Conservation (phyloP, 1,139 yeast genomes). For the Nematodospora anomalae region DNA sequence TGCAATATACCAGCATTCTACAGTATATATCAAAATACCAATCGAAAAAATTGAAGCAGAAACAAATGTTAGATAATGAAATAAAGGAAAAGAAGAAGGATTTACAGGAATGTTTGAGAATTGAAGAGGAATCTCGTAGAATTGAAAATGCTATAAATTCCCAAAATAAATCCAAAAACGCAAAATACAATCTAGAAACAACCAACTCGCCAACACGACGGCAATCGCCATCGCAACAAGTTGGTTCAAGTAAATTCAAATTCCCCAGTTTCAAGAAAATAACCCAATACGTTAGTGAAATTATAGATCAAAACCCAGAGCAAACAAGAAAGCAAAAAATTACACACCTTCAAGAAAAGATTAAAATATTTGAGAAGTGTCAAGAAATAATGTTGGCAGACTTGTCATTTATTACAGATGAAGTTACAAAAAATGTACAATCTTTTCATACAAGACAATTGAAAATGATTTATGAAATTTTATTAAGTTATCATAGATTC, state of each 20-base stretch:
- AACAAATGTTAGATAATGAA: constrained; percentile 56
- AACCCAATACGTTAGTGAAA: constrained; percentile 64
- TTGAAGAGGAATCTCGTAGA: constrained; percentile 41
- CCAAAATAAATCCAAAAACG: constrained; percentile 27
- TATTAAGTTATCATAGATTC: constrained; percentile 54
- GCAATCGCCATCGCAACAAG: constrained; percentile 3
- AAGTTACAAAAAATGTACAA: constrained; percentile 49
- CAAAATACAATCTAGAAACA: constrained; percentile 28
- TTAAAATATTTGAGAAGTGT: constrained; percentile 56
- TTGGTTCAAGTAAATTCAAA: constrained; percentile 20
- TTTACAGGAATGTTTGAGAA: constrained; percentile 38
- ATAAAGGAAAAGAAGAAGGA: constrained; percentile 47
- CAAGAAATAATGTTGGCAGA: constrained; percentile 59
- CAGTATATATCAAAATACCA: constrained; percentile 70
- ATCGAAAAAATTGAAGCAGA: constrained; percentile 66
- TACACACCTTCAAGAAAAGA: constrained; percentile 50
- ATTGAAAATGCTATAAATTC: constrained; percentile 34
- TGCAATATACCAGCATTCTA: constrained; percentile 69
- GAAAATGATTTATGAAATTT: constrained; percentile 39
- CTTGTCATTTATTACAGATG: constrained; percentile 51
- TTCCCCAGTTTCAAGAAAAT: constrained; percentile 45
- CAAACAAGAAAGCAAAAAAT: constrained; percentile 60
- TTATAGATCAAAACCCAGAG: constrained; percentile 72
- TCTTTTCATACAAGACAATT: constrained; percentile 54
- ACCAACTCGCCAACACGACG: constrained; percentile 1